phyloP scores from a whole-genome alignment of 140 eudicot genomes.

The Flaveria floridana region DNA sequence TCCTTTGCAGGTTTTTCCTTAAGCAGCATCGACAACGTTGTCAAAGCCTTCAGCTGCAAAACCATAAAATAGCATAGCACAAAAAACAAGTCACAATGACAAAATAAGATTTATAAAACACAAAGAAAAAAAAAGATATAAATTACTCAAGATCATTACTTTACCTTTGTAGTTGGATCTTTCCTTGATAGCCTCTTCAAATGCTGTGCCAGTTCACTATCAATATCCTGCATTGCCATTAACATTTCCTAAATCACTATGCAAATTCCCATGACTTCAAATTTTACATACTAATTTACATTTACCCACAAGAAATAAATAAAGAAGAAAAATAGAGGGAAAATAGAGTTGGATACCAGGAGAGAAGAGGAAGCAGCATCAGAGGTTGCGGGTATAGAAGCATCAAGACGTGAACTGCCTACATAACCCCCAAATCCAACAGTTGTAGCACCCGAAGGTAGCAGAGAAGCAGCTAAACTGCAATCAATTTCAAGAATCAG shows the following conservation, averaged over 20 bases:
- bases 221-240: conserved; percentile 57
- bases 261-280: background rate
- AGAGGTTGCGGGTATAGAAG: conserved; percentile 39
- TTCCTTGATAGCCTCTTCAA: conserved; percentile 87
- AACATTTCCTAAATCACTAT: conserved; percentile 25
- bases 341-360: conserved; percentile 30
- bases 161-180: conserved; percentile 96
- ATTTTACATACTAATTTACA: no score
- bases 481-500: conserved; percentile 19
- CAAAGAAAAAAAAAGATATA: no score
- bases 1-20: conserved; percentile 76
- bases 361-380: conserved; percentile 40
- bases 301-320: no score
- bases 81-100: background rate
- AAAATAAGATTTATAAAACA: no score
- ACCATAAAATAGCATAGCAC: conserved; percentile 16
- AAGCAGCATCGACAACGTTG: conserved; percentile 63
- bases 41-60: conserved; percentile 79
- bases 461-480: conserved; percentile 88
- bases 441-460: conserved; percentile 72
- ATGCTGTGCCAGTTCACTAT: conserved; percentile 81
- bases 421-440: conserved; percentile 97
- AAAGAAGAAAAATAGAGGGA: background rate
- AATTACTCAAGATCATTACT: background rate
- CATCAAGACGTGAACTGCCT: conserved; percentile 75